Conservation (phyloP, 305 asterid species). For the Rubia tinctorum region DNA sequence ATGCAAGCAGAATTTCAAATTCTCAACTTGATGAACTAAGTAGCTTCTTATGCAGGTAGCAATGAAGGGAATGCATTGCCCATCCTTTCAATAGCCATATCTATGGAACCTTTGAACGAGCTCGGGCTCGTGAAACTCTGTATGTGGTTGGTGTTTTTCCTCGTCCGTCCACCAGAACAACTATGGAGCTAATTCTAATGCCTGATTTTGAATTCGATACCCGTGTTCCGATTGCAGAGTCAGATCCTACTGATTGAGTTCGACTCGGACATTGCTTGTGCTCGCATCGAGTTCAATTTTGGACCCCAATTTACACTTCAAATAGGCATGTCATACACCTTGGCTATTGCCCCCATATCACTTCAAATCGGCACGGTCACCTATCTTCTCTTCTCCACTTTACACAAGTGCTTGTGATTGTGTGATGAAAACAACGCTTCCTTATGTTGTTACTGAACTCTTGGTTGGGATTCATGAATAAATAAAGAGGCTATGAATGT, state of each 20-base stretch:
- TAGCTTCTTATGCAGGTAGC: slow-evolving; percentile 3
- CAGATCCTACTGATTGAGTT: neutral
- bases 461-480: neutral
- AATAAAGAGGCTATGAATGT: neutral
- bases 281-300: neutral
- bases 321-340: slow-evolving; percentile 7
- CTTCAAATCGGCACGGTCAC: slow-evolving; percentile 14
- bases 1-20: neutral
- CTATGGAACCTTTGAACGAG: neutral
- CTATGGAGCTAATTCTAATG: neutral
- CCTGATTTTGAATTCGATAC: neutral
- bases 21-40: neutral
- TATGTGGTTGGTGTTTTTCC: neutral
- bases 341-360: neutral
- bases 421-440: neutral
- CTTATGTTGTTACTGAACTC: neutral
- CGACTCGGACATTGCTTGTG: neutral
- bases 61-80: slow-evolving; percentile 34
- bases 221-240: neutral
- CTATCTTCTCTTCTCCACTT: neutral
- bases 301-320: neutral
- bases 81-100: slow-evolving; percentile 19
- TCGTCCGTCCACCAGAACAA: neutral
- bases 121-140: neutral
- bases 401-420: neutral